Conservation (phyloP, 441 rosid species). For the Dalechampia spathulata region DNA sequence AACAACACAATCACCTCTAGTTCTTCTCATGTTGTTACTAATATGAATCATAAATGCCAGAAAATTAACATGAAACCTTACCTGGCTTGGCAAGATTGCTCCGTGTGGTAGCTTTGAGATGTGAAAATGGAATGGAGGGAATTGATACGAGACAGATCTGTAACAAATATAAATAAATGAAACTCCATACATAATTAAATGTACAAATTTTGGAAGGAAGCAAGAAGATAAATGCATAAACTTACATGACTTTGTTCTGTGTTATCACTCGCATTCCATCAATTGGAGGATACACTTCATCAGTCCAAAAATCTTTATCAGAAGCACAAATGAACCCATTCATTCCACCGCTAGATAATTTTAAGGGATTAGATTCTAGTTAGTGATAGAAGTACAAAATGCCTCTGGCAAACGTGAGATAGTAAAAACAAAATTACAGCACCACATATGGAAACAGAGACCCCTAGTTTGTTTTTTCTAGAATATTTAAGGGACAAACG, state of each 20-base stretch:
- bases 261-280: slow-evolving; percentile 11
- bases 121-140: slow-evolving; percentile 21
- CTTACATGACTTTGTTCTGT: slow-evolving; percentile 24
- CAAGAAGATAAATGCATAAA: not conserved
- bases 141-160: slow-evolving; percentile 20
- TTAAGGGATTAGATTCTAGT: not conserved
- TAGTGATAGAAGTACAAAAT: not conserved
- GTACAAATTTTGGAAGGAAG: not conserved
- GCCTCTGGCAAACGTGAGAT: not conserved
- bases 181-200: not conserved
- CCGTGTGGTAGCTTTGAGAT: slow-evolving; percentile 16
- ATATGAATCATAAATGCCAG: too few species aligned
- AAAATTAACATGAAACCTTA: not conserved
- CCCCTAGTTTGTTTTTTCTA: too few species aligned
- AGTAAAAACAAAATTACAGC: too few species aligned
- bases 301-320: slow-evolving; percentile 7
- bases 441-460: too few species aligned
- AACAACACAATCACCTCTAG: not conserved
- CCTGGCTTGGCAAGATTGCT: slow-evolving; percentile 20
- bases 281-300: slow-evolving; percentile 16
- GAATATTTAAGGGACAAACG: too few species aligned
- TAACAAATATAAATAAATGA: not conserved
- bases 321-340: slow-evolving; percentile 16
- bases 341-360: slow-evolving; percentile 24
- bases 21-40: too few species aligned